Evolutionary conservation across 1,284 basidiomycete species (phyloP), one percentile per base, ranked within the genome.

Genomic region (Cystobasidium pallidum): DNA sequence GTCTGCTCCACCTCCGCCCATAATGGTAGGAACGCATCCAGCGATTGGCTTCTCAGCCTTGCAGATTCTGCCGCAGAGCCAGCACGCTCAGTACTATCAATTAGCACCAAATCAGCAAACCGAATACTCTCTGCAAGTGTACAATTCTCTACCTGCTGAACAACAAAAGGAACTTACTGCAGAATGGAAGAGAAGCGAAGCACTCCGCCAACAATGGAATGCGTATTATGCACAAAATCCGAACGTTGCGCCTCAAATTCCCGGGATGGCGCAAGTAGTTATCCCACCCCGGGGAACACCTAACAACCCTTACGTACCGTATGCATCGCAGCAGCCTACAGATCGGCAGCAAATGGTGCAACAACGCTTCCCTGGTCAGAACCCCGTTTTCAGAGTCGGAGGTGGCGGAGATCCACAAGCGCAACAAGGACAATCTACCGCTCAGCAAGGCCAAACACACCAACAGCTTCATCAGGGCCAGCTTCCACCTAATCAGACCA

Each of bases 291-390:
- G 67, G 10, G 67, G 67, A 1, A 41, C 43, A 30, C 26, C 43
- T 4, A 21, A 36, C 6, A 71, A 71, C 32, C 68, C 59, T 30
- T 71, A 71, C 32, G 28, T 64, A n/a, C 47, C 47, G 3, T 71
- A 71, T 55, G 45, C 68, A 8, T 43, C 57, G 4, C 59, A 63
- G 28, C 39, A 30, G n/a, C 68, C 68, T 7, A 63, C 68, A n/a
- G 30, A 36, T 17, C 45, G 59, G 34, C 68, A 71, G 19, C 68
- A 71, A 47, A 41, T 30, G n/a, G 39, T 49, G 21, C 68, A 71
- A 45, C 59, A 63, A 59, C 68, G 68, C 43, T 71, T 71, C 52
- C 68, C 68, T 28, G 68, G 68, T 26, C 68, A 71, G 39, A 71
- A 71, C 34, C 68, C 68, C 13, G 68, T 71, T 13, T 71, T 64